phyloP scores from a whole-genome alignment of 805 yeast species.

The Sugiyamaella boreocaroliniensis region DNA sequence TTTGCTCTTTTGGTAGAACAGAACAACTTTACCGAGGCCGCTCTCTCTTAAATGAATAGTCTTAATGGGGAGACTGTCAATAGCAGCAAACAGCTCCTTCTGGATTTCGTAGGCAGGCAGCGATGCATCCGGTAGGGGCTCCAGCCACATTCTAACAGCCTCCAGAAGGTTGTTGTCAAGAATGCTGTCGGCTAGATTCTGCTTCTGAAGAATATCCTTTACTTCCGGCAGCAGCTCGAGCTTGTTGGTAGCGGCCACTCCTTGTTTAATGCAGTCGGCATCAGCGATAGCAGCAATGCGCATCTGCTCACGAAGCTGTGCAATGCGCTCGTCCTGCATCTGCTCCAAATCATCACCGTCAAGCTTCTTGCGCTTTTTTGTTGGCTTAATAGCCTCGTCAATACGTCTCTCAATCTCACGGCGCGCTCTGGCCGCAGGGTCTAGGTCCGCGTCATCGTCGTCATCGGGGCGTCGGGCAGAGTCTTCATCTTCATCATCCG shows the following conservation, averaged over 20 bases:
- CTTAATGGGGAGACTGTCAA: slow-evolving; percentile 79
- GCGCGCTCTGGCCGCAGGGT: slow-evolving; percentile 45
- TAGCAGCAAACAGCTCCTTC: slow-evolving; percentile 69
- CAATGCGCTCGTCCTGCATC: slow-evolving; percentile 87
- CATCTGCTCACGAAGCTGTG: slow-evolving; percentile 80
- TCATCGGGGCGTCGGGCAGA: slow-evolving; percentile 1
- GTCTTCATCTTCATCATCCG: slow-evolving; percentile 17
- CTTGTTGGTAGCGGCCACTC: slow-evolving; percentile 68
- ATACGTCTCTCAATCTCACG: slow-evolving; percentile 74
- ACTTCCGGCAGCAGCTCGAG: slow-evolving; percentile 76
- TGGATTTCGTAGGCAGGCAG: slow-evolving; percentile 97
- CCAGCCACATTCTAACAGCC: slow-evolving; percentile 93
- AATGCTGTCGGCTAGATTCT: slow-evolving; percentile 82
- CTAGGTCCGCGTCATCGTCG: slow-evolving; percentile 25
- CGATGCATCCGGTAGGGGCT: slow-evolving; percentile 96
- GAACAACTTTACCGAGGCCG: slow-evolving; percentile 86
- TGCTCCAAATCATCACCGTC: slow-evolving; percentile 93
- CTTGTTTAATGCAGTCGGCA: slow-evolving; percentile 49
- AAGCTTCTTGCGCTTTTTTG: slow-evolving; percentile 46
- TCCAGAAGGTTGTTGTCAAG: slow-evolving; percentile 89
- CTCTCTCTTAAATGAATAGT: slow-evolving; percentile 92
- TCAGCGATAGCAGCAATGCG: slow-evolving; percentile 56
- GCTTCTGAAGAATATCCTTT: slow-evolving; percentile 64
- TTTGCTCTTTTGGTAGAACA: slow-evolving; percentile 87
- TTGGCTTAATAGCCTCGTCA: slow-evolving; percentile 66